Evolutionary conservation across 805 yeast species (phyloP).

Genomic region (Candida dajiaensis): DNA sequence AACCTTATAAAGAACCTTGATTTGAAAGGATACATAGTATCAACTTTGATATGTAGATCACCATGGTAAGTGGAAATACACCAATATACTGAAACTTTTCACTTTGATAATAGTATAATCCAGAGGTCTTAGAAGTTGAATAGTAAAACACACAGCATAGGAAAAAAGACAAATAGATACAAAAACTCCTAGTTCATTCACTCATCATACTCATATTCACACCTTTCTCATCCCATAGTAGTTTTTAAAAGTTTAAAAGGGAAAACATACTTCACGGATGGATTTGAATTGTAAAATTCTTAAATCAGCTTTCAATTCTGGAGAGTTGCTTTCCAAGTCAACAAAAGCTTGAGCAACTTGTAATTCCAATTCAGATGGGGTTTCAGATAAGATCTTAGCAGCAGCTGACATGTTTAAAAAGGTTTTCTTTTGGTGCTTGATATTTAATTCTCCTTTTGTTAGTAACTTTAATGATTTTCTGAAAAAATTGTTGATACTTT

Average conservation of each 20-base stretch:
- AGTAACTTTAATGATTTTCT: not conserved
- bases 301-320: constrained; percentile 96
- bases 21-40: too few species aligned
- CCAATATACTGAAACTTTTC: not conserved
- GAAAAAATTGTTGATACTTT: not conserved
- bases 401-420: constrained; percentile 83
- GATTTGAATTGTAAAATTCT: constrained; percentile 98
- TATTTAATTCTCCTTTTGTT: not conserved
- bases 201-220: not conserved
- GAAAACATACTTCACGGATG: constrained; percentile 70
- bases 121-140: too few species aligned
- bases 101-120: not conserved
- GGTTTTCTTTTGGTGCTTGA: too few species aligned
- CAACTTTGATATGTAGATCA: too few species aligned
- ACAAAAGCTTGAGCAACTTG: constrained; percentile 98
- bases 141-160: too few species aligned
- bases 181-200: not conserved
- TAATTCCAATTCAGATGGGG: constrained; percentile 98
- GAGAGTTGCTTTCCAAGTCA: constrained; percentile 90
- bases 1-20: too few species aligned
- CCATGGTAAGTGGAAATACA: too few species aligned
- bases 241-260: not conserved
- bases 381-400: constrained; percentile 88
- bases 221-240: not conserved
- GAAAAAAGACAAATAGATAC: too few species aligned